Base-by-base conservation (phyloP, 2,329 filamentous ascomycete genomes). In the Clarireedia paspali region DNA sequence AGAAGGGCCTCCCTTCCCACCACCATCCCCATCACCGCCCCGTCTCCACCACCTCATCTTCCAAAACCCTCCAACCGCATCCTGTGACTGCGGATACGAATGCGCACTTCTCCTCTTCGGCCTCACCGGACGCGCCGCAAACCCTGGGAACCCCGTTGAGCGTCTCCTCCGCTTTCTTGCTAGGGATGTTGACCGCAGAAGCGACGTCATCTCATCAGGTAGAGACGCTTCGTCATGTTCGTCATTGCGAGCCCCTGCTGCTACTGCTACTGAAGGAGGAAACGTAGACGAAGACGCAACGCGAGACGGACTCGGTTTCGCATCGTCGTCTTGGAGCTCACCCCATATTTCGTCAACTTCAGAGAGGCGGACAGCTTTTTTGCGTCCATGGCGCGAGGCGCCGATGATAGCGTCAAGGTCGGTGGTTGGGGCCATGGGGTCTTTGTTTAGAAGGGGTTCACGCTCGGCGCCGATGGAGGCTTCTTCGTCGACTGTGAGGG, bases 261-360 rank as follows among this genome's bases (percentile, higher is more conserved):
- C 30, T 12, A 34, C 30, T 42, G 40, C 34, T 15, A 48, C 30
- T 2, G 55, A 38, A 15, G 53, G 12, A 5, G 56, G 44, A 3
- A 57, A 52, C 10, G 58, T 50, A 23, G 50, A 56, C 5, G 56
- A 57, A 6, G 61, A 61, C 5, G 54, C 53, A 10, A 48, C 53
- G 51, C 47, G 40, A 20, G 34, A 68, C 17, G 65, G 61, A 12
- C 61, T 58, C 5, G 66, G 67, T 53, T 63, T 66, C 5, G 68
- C 58, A 40, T 82, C 79, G 42, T 87, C 83, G 64, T 95, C 91
- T 66, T 94, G 86, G 14, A 96, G 77, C 68, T 95, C 90, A 55
- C 84, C 88, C 91, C 90, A 95, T 34, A 95, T 94, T 64, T 94
- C 88, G 38, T 83, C 84, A 1, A 82, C 81, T 67, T 94, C 88